Evolutionary conservation across 129 eudicot species (phyloP).

Genomic region (Oenanthe sinensis): DNA sequence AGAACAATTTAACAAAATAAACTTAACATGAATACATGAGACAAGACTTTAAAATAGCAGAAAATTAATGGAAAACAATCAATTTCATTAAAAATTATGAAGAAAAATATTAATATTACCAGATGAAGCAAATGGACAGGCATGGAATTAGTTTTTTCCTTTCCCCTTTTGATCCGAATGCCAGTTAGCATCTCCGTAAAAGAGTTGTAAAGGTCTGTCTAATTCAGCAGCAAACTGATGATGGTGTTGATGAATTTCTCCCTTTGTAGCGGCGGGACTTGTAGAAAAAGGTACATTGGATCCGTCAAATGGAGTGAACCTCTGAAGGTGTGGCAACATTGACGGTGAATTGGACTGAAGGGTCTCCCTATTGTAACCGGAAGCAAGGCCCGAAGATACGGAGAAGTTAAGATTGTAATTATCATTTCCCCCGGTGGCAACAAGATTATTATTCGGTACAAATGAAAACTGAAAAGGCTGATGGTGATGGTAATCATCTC

Average conservation of each 20-base stretch:
- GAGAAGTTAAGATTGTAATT: conserved; percentile 56
- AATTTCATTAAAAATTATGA: not conserved
- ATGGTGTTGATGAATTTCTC: conserved; percentile 36
- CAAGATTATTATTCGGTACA: conserved; percentile 42
- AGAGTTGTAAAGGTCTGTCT: conserved; percentile 42
- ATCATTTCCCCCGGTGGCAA: conserved; percentile 29
- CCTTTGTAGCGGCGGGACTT: conserved; percentile 30
- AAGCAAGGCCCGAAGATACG: conserved; percentile 43
- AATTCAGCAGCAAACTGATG: conserved; percentile 44
- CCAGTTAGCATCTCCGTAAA: conserved; percentile 55
- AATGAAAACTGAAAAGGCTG: conserved; percentile 58
- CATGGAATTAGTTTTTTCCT: conserved; percentile 32
- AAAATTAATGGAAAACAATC: not conserved
- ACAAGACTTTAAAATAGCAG: not conserved
- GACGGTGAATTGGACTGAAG: conserved; percentile 98
- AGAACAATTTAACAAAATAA: conserved; percentile 8
- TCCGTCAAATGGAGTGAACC: conserved; percentile 51
- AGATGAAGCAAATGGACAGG: conserved; percentile 11
- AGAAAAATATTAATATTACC: not conserved
- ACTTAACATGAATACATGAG: conserved; percentile 11
- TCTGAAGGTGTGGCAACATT: conserved; percentile 47
- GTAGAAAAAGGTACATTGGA: conserved; percentile 49
- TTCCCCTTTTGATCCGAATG: conserved; percentile 51
- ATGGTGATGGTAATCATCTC: conserved; percentile 35
- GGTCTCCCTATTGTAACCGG: conserved; percentile 97